Base-by-base conservation (phyloP, 1,139 yeast genomes). In the Blastobotrys aristatus region DNA sequence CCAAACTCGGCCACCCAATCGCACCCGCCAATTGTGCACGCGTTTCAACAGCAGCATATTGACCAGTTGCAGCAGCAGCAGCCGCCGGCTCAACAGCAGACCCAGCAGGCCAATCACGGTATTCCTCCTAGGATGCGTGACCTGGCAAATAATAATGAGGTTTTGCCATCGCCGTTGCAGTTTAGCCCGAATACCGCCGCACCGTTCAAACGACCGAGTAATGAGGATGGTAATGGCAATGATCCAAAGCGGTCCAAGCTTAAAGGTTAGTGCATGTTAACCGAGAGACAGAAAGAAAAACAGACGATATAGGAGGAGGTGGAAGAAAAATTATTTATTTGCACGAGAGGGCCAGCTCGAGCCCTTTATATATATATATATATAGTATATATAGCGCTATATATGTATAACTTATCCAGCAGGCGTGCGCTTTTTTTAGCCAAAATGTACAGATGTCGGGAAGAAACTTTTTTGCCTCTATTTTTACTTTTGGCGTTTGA, bases 141-240 rank as follows among this genome's bases (percentile, higher is more conserved):
- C 22, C 10, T 37, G 30, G 41, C 22, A 5, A 30, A 22, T 20
- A 30, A 22, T 20, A 32, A 21, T 20, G 67, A 64, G 44, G 53
- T 63, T 49, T 53, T 64, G 21, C 67, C 67, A 5, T 60, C 65
- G 7, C 68, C 68, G n/a, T 49, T 64, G 34, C 68, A 64, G 50
- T 64, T 64, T 20, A 40, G 43, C 18, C 43, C 43, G 4, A 21
- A 3, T 10, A 40, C 36, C 16, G 33, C 40, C 5, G 4, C 20
- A 7, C 13, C 40, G 27, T n/a, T 17, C 8, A 16, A 37, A 22
- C 20, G 31, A 4, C 16, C 30, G n/a, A 26, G 14, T n/a, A 17
- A 29, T 10, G n/a, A 27, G n/a, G 18, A 29, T 29, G 34, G 33
- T 5, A 22, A 16, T 27, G 16, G 33, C 10, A 26, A 39, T 22